Base-by-base conservation (phyloP, 2,329 filamentous ascomycete genomes). In the Berkeleyomyces basicola region DNA sequence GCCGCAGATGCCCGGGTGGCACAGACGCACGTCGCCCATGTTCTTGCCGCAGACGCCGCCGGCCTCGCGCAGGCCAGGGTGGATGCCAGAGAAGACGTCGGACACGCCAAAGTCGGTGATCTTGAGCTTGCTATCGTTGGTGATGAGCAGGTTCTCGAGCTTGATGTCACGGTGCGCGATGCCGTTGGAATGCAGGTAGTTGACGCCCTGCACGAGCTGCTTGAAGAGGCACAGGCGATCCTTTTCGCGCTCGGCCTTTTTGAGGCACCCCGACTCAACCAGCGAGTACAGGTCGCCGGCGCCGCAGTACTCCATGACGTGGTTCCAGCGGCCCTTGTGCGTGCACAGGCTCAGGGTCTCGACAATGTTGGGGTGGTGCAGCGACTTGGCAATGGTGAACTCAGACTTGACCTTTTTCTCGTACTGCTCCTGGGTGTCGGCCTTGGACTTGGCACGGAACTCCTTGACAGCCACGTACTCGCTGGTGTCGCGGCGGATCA, bases 111-210 rank as follows among this genome's bases (percentile, higher is more conserved):
- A 95, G 71, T 96, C 90, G 59, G 89, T 90, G 65, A 96, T 91
- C 74, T 95, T 95, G 63, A 95, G 78, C 71, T 89, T 86, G 70
- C 89, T 89, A 64, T 90, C 83, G 68, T 83, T 84, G 57, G 84
- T 87, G 65, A 96, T 79, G 40, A 95, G 79, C 33, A 95, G 76
- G 68, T 96, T 95, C 72, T 95, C 90, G 9, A 91, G 80, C 74
- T 96, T 95, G 75, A 95, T 87, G 68, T 96, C 90, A 58, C 90
- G 86, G 73, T 95, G 90, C 1, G 90, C 90, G 70, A 95, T 91
- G 63, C 90, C 90, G 69, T 92, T 84, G 65, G 77, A 78, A 72
- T 96, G 90, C 31, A 95, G 77, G 70, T 95, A 93, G 69, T 84
- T 80, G 66, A 96, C 81, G 16, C 90, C 90, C 68, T 89, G 86